Evolutionary conservation across 768 basidiomycete species (phyloP), one percentile per base, ranked within the genome.

Genomic region (Roridomyces roridus): DNA sequence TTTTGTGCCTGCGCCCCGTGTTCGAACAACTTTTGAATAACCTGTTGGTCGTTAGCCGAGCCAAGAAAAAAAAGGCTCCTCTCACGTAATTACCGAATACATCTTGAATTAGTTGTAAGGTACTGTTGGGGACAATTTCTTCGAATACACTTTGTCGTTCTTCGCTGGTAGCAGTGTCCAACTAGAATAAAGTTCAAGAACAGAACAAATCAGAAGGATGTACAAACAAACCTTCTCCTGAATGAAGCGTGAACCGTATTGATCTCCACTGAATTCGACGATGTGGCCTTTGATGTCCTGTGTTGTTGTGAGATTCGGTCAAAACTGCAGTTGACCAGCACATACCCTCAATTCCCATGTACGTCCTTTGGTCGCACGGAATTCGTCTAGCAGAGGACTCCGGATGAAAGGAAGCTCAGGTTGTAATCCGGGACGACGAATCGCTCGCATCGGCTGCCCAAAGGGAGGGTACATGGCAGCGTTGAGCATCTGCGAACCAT

Each of bases 191-290:
- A n/a, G n/a, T n/a, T n/a, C n/a, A n/a, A n/a, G n/a, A n/a, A n/a
- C n/a, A 34, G 31, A 34, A 34, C 15, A 34, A 3, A 8, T 34
- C 31, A 34, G 15, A 34, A 34, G 4, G 7, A 11, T 3, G 31
- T 34, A 34, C 31, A 8, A 34, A 8, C 4, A 10, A 8, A 34
- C 31, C 31, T 34, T 34, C 31, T 91, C 87, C 70, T 98, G 96
- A 58, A 99, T 95, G 72, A 98, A 94, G 9, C 96, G 86, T n/a
- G 95, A 97, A n/a, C 95, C 96, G 60, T 96, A 91, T 68, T 97
- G 96, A 72, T 98, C 96, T 14, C 86, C 85, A 55, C 92, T 89
- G 70, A 99, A 99, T 71, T 98, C 96, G 36, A 92, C 88, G 51
- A 96, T 72, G 69, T 91, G 84, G 8, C 92, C 92, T 41, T 81